phyloP scores from a whole-genome alignment of 2,329 filamentous ascomycete genomes.

The Alternaria gansuensis region DNA sequence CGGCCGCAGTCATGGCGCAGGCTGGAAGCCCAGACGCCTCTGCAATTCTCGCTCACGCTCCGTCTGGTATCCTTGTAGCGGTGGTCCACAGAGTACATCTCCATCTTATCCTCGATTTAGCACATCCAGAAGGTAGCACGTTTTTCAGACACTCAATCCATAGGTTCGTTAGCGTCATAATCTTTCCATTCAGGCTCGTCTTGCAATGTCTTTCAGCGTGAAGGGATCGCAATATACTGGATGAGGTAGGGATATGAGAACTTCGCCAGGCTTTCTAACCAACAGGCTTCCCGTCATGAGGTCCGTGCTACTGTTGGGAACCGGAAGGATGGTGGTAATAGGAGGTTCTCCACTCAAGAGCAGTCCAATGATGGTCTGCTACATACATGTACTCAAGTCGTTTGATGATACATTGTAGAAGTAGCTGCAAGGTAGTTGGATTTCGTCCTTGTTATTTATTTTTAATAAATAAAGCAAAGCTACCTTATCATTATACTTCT shows the following conservation, averaged over 20 bases:
- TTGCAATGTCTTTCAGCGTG: not conserved
- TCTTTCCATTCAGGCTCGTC: not conserved
- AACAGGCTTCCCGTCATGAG: not conserved
- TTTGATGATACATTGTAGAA: no score
- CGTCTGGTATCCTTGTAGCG: not conserved
- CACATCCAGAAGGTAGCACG: not conserved
- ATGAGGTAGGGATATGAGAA: not conserved
- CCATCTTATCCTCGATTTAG: no score
- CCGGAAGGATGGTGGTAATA: not conserved
- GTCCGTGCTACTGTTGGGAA: not conserved
- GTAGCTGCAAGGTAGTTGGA: no score
- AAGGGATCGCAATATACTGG: not conserved
- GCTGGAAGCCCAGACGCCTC: not conserved
- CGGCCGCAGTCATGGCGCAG: not conserved
- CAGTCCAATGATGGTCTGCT: not conserved
- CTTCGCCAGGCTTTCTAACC: not conserved
- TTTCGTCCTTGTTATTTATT: no score
- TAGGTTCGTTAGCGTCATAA: not conserved
- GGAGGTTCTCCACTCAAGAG: no score
- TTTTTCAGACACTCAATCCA: not conserved
- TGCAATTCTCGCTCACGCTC: not conserved
- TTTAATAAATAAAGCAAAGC: no score
- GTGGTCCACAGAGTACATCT: not conserved
- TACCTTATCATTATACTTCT: no score
- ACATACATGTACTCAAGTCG: no score